Evolutionary conservation across 2,329 filamentous ascomycete species (phyloP).

Genomic region (Cladophialophora bantiana): DNA sequence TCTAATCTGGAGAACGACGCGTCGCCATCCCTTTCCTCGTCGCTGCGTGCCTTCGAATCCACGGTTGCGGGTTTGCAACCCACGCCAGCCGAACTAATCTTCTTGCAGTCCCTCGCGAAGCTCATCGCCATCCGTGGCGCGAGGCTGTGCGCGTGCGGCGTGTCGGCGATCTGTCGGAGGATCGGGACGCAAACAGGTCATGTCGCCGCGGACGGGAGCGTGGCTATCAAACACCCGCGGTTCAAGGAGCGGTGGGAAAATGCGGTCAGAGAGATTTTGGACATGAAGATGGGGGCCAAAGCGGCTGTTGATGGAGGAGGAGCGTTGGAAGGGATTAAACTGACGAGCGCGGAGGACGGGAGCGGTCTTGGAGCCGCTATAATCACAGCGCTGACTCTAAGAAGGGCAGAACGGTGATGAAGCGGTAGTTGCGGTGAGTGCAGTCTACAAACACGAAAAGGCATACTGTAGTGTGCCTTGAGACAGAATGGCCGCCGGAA

Average conservation of each 20-base stretch:
- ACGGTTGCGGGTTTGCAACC: conserved; percentile 7
- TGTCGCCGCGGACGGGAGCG: conserved; percentile 75
- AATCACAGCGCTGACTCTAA: conserved; percentile 45
- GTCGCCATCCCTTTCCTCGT: conserved; percentile 9
- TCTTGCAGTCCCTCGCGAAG: conserved; percentile 81
- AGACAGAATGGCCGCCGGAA: no score
- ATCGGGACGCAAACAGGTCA: conserved; percentile 87
- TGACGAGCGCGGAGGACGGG: conserved; percentile 52
- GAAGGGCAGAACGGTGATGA: conserved; percentile 20
- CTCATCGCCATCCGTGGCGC: conserved; percentile 94
- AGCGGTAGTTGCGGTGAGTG: neutral
- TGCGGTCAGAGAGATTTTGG: conserved; percentile 50
- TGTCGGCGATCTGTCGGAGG: conserved; percentile 95
- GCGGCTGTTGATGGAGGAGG: conserved; percentile 38
- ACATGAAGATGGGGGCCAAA: conserved; percentile 37
- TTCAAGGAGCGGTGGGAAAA: conserved; percentile 52
- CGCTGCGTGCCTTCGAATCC: neutral
- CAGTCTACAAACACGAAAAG: no score
- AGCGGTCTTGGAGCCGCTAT: conserved; percentile 50
- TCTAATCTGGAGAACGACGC: conserved; percentile 34
- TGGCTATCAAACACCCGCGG: conserved; percentile 52
- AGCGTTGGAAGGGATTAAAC: conserved; percentile 37
- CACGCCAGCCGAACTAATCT: conserved; percentile 17
- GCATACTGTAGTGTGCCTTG: no score
- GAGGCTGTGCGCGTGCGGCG: conserved; percentile 89